These are phyloP conservation scores for Eimeria acervulina DNA, from an alignment of 169 alveolate species.

Conservation along the genomic window DNA sequence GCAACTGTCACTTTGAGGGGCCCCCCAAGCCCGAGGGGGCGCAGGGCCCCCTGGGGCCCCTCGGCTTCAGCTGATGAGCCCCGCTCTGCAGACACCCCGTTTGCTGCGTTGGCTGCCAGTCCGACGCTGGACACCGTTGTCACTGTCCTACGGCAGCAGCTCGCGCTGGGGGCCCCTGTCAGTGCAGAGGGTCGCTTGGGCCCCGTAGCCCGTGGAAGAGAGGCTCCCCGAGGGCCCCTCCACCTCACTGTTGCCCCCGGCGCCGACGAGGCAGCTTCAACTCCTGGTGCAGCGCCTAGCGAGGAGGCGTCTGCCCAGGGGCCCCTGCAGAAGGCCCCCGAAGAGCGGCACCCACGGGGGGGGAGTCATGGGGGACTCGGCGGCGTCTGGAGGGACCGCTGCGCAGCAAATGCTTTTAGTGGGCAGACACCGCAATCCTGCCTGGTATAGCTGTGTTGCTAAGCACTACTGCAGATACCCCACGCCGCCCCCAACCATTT, in stretches of 20 bases:
- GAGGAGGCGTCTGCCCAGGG: neutral
- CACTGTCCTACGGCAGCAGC: neutral
- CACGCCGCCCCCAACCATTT: neutral
- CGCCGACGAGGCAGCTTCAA: neutral
- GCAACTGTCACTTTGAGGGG: slow-evolving; percentile 49
- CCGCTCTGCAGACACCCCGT: neutral
- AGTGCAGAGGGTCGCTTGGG: neutral
- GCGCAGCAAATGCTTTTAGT: slow-evolving; percentile 50
- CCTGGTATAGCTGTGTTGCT: neutral
- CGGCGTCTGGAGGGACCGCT: slow-evolving; percentile 27
- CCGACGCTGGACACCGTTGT: neutral
- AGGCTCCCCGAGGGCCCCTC: neutral
- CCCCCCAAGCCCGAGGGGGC: neutral
- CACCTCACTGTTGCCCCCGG: neutral
- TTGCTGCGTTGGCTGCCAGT: neutral
- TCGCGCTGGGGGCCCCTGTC: slow-evolving; percentile 19
- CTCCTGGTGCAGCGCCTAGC: neutral
- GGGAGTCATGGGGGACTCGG: slow-evolving; percentile 64
- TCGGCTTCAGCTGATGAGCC: neutral
- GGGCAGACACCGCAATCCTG: neutral
- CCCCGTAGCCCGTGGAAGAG: slow-evolving; percentile 13
- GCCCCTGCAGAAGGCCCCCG: neutral
- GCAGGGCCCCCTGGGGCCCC: neutral
- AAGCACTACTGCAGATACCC: neutral
- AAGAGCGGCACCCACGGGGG: slow-evolving; percentile 26